Conservation (phyloP, 2,329 filamentous ascomycete species). For the Berkeleyomyces basicola region DNA sequence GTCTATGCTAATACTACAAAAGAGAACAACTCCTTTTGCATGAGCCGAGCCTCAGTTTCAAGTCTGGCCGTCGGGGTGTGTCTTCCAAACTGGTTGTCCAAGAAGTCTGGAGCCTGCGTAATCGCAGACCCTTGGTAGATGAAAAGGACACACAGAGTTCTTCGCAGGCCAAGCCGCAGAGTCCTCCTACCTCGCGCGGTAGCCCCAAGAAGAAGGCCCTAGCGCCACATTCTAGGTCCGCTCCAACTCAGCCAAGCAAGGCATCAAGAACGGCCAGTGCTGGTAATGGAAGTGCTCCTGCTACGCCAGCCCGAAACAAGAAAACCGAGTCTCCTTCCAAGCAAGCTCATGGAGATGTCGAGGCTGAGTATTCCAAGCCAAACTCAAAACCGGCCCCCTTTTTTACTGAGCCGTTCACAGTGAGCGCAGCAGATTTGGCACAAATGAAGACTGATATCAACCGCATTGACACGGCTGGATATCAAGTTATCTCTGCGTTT, state of each 20-base stretch:
- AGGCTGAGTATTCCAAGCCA: not conserved
- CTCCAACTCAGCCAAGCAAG: slow-evolving; percentile 7
- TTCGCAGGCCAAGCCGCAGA: not conserved
- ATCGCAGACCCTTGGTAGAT: not conserved
- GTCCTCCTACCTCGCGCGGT: slow-evolving; percentile 7
- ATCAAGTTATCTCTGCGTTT: slow-evolving; percentile 23
- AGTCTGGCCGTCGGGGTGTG: not conserved
- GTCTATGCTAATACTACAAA: slow-evolving; percentile 4
- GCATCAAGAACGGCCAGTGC: not conserved
- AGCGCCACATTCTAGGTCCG: slow-evolving; percentile 19
- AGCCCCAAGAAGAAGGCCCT: slow-evolving; percentile 21
- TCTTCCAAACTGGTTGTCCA: not conserved
- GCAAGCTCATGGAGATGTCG: not conserved
- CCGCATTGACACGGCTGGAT: slow-evolving; percentile 23
- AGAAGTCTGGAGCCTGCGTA: not conserved
- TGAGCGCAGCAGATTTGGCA: slow-evolving; percentile 1
- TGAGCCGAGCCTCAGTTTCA: slow-evolving; percentile 1
- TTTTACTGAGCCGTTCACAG: not conserved
- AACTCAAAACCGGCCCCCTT: not conserved
- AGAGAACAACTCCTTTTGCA: slow-evolving; percentile 25
- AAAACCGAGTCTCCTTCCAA: not conserved
- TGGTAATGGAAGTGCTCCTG: not conserved
- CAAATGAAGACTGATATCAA: slow-evolving; percentile 20
- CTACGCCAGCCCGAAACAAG: not conserved
- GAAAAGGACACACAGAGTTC: not conserved